Evolutionary conservation across 2,329 filamentous ascomycete genomes (phyloP).

Genomic region (Aspergillus glaucus): DNA sequence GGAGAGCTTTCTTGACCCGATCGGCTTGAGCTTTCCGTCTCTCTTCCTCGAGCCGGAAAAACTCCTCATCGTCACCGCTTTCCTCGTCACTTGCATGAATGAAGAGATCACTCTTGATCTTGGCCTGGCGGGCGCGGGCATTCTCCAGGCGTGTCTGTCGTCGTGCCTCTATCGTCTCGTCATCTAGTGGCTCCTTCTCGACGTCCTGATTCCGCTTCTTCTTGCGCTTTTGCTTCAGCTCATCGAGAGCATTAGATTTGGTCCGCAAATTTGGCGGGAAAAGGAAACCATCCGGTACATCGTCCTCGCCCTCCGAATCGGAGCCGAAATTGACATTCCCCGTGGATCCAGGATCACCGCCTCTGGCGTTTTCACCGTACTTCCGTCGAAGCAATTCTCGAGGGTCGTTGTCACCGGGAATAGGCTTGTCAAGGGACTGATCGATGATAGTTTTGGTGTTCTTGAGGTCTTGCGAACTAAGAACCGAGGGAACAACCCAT

Average conservation of each 20-base stretch:
- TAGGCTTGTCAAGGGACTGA: constrained; percentile 70
- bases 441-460: constrained; percentile 67
- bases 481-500: constrained; percentile 67
- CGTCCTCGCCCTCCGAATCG: constrained; percentile 58
- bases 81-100: constrained; percentile 85
- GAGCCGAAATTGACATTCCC: constrained; percentile 61
- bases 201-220: constrained; percentile 49
- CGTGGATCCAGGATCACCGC: constrained; percentile 25
- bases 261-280: constrained; percentile 55
- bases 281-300: constrained; percentile 52
- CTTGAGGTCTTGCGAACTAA: constrained; percentile 60
- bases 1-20: constrained; percentile 45
- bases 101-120: constrained; percentile 78
- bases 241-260: constrained; percentile 49
- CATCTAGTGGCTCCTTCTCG: constrained; percentile 53
- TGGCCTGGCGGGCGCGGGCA: constrained; percentile 68
- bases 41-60: constrained; percentile 70
- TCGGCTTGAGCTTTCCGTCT: constrained; percentile 53
- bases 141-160: constrained; percentile 58
- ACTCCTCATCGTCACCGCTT: constrained; percentile 66
- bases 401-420: constrained; percentile 66
- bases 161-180: constrained; percentile 54
- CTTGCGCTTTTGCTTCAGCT: constrained; percentile 56
- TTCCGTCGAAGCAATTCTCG: constrained; percentile 75
- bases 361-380: constrained; percentile 34